Evolutionary conservation across 1,139 yeast species (phyloP).

Genomic region (Kodamaea ohmeri): DNA sequence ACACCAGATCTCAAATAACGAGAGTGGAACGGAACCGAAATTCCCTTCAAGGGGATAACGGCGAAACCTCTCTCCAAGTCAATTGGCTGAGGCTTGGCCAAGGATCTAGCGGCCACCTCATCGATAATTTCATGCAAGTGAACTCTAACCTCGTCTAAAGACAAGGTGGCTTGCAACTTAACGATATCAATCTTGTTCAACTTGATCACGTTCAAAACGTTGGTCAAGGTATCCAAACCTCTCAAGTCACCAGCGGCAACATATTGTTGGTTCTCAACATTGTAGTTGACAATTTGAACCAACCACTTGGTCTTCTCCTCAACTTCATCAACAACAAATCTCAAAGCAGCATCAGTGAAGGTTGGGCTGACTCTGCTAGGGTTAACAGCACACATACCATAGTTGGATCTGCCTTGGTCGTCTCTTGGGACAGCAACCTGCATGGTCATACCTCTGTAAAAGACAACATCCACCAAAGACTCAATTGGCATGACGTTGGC

Average conservation of each 20-base stretch:
- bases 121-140: slow-evolving; percentile 84
- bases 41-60: slow-evolving; percentile 96
- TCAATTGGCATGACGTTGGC: slow-evolving; percentile 99
- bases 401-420: slow-evolving; percentile 89
- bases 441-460: slow-evolving; percentile 99
- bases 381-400: slow-evolving; percentile 98
- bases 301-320: slow-evolving; percentile 84
- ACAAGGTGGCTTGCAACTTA: slow-evolving; percentile 76
- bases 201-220: slow-evolving; percentile 89
- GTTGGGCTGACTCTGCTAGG: slow-evolving; percentile 90
- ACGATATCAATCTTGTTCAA: slow-evolving; percentile 91
- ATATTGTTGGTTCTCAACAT: slow-evolving; percentile 96
- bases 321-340: slow-evolving; percentile 91
- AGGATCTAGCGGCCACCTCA: slow-evolving; percentile 77
- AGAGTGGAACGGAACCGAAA: slow-evolving; percentile 98
- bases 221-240: slow-evolving; percentile 88
- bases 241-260: slow-evolving; percentile 98
- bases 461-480: slow-evolving; percentile 94
- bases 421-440: slow-evolving; percentile 99
- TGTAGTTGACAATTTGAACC: slow-evolving; percentile 95
- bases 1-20: slow-evolving; percentile 97
- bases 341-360: slow-evolving; percentile 87
- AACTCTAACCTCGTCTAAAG: slow-evolving; percentile 82
- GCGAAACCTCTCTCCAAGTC: slow-evolving; percentile 98
- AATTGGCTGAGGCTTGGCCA: slow-evolving; percentile 92